Evolutionary conservation across 495 filamentous ascomycete species (phyloP).

Genomic region (Podospora didyma): DNA sequence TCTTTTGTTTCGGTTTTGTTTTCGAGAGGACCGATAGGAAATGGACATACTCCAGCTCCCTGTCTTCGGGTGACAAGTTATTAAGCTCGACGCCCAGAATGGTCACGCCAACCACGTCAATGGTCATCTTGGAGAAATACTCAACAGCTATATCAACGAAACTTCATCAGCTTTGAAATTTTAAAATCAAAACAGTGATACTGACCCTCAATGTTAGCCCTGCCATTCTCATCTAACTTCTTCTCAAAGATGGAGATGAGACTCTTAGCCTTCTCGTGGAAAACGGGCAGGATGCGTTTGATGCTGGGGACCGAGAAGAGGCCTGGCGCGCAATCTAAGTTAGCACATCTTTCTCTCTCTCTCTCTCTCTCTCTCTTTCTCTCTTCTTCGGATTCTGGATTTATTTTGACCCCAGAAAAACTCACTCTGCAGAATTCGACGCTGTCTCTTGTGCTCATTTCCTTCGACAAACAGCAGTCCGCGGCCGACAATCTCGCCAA

Average conservation of each 20-base stretch:
- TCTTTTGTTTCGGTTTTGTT: background rate
- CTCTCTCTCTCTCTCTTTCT: no score
- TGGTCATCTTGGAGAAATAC: conserved; percentile 35
- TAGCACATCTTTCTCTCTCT: no score
- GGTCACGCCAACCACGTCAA: conserved; percentile 67
- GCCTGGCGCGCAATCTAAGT: background rate
- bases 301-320: conserved; percentile 20
- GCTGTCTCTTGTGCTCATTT: conserved; percentile 21
- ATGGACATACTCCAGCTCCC: conserved; percentile 9
- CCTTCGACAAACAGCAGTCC: conserved; percentile 28
- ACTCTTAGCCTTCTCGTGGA: conserved; percentile 16
- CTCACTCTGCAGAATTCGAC: conserved; percentile 15
- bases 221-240: conserved; percentile 3
- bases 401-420: no score
- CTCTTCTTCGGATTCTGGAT: background rate
- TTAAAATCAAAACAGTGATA: background rate
- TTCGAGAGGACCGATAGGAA: background rate
- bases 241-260: conserved; percentile 5
- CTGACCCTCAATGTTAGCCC: conserved; percentile 16
- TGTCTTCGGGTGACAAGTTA: conserved; percentile 45
- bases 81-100: conserved; percentile 65
- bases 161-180: background rate
- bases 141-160: conserved; percentile 6
- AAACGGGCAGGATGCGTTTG: conserved; percentile 20
- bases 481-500: conserved; percentile 22